Evolutionary conservation across 495 filamentous ascomycete species (phyloP).

Genomic region (Tirmania nivea): DNA sequence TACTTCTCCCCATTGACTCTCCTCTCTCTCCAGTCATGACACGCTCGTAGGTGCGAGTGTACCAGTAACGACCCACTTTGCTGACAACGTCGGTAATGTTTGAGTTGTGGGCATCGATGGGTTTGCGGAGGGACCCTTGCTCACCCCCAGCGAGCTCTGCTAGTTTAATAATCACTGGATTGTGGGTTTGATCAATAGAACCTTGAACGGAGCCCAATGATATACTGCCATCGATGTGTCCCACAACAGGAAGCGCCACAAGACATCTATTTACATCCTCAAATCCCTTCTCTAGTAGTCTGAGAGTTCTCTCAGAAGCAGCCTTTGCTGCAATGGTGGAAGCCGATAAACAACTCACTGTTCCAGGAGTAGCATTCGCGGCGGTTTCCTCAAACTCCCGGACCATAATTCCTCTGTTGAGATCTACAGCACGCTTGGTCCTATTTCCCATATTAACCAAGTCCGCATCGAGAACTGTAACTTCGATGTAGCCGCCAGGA

Average conservation of each 20-base stretch:
- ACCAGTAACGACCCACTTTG: slow-evolving; percentile 91
- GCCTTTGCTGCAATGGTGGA: slow-evolving; percentile 25
- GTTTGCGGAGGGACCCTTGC: slow-evolving; percentile 25
- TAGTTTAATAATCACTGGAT: slow-evolving; percentile 47
- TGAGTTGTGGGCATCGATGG: background rate
- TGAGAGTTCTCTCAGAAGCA: slow-evolving; percentile 55
- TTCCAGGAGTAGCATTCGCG: slow-evolving; percentile 14
- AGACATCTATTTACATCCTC: slow-evolving; percentile 68
- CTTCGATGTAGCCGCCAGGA: slow-evolving; percentile 72
- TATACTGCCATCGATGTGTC: slow-evolving; percentile 27
- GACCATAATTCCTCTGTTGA: slow-evolving; percentile 18
- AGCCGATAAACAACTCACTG: background rate
- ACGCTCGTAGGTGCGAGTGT: slow-evolving; percentile 72
- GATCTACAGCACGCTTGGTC: slow-evolving; percentile 50
- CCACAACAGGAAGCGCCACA: slow-evolving; percentile 73
- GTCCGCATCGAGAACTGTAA: slow-evolving; percentile 66
- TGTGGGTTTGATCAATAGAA: slow-evolving; percentile 8
- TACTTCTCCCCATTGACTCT: slow-evolving; percentile 33
- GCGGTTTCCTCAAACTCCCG: slow-evolving; percentile 24
- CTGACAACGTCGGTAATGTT: slow-evolving; percentile 73
- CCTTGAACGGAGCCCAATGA: slow-evolving; percentile 26
- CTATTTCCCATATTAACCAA: slow-evolving; percentile 69
- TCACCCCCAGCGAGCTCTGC: slow-evolving; percentile 41
- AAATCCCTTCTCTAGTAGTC: slow-evolving; percentile 61
- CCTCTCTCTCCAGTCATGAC: slow-evolving; percentile 25